phyloP scores from a whole-genome alignment of 1,284 basidiomycete genomes.

The Retiboletus fuscus region DNA sequence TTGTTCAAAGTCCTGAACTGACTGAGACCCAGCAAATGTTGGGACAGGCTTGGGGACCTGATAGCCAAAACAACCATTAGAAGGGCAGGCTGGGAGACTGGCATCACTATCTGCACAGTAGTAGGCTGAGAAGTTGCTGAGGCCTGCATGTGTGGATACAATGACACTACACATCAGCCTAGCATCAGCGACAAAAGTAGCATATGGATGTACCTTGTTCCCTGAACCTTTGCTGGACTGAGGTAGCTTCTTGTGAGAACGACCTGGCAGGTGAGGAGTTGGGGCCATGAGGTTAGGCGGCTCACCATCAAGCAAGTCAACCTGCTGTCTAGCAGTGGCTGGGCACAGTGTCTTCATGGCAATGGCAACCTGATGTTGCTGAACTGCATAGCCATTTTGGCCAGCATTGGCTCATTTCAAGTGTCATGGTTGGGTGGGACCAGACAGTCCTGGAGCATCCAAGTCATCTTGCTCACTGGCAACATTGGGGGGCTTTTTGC shows the following conservation, averaged over 20 bases:
- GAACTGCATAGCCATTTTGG: not conserved
- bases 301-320: constrained; percentile 1
- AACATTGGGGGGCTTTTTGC: not conserved
- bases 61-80: not conserved
- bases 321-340: not conserved
- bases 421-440: not conserved
- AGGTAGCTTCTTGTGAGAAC: not conserved
- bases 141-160: not conserved
- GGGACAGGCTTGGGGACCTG: not conserved
- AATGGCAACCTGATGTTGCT: not conserved
- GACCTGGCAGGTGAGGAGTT: not conserved
- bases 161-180: too few relatives aligned
- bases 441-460: not conserved
- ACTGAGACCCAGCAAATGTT: not conserved
- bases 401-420: not conserved
- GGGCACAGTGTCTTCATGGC: not conserved
- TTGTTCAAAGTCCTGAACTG: not conserved
- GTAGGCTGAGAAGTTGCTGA: not conserved
- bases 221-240: not conserved
- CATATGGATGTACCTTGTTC: not conserved
- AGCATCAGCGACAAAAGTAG: not conserved
- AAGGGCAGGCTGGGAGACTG: not conserved
- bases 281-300: not conserved
- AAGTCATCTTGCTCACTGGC: too few relatives aligned
- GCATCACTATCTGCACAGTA: not conserved